These are phyloP conservation scores for Blastomyces gilchristii DNA, from an alignment of 2,329 filamentous ascomycete genomes.

Conservation along the genomic window DNA sequence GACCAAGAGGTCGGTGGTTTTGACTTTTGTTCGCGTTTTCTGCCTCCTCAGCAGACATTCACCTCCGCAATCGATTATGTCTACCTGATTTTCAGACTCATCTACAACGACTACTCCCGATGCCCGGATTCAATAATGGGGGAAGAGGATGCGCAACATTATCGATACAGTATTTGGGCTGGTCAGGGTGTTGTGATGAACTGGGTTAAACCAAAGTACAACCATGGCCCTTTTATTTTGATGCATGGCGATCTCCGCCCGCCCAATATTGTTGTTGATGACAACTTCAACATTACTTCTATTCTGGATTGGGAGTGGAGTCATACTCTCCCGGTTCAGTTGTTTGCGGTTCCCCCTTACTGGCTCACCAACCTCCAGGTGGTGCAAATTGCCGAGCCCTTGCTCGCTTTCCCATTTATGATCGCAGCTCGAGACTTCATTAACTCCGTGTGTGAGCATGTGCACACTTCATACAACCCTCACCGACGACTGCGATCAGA, in stretches of 20 bases:
- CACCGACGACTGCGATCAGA: too few relatives aligned
- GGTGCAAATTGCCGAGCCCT: too few relatives aligned
- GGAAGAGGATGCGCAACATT: slow-evolving; percentile 10
- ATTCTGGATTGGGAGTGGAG: slow-evolving; percentile 4
- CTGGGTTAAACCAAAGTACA: slow-evolving; percentile 11
- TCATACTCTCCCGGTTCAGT: neutral
- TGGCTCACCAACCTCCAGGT: neutral
- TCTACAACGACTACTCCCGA: slow-evolving; percentile 7
- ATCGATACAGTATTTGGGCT: slow-evolving; percentile 9
- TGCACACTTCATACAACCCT: too few relatives aligned
- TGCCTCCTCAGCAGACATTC: slow-evolving; percentile 8
- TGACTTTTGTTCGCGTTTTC: neutral
- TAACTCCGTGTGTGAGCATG: too few relatives aligned
- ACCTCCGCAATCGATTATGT: slow-evolving; percentile 11
- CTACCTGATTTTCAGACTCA: slow-evolving; percentile 3
- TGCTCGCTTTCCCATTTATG: too few relatives aligned
- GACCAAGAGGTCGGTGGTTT: neutral
- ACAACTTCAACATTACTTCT: neutral
- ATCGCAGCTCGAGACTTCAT: too few relatives aligned
- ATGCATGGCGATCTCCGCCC: slow-evolving; percentile 13
- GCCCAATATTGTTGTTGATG: slow-evolving; percentile 6
- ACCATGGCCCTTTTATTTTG: slow-evolving; percentile 11
- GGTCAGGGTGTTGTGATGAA: slow-evolving; percentile 10
- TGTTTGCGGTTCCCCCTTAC: neutral
- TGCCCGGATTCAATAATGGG: slow-evolving; percentile 1